Conservation (phyloP, 2,329 filamentous ascomycete genomes). For the Verticillium klebahnii region DNA sequence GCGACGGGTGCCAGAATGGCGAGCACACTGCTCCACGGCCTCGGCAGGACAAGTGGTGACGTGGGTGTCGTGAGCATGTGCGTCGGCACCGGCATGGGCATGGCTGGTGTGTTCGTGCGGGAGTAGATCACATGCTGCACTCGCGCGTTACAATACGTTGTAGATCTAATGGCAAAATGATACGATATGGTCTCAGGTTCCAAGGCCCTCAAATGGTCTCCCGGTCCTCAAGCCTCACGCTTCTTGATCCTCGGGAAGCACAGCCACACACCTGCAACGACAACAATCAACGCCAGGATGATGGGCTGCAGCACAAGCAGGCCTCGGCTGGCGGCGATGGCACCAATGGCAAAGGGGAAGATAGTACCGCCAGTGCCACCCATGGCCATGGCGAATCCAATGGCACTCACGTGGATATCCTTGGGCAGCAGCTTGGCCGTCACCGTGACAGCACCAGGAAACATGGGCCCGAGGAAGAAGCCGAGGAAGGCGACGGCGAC, state of each 20-base stretch:
- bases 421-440: constrained; percentile 66
- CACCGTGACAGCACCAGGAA: constrained; percentile 66
- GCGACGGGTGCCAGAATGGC: constrained; percentile 82
- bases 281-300: constrained; percentile 36
- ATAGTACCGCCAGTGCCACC: constrained; percentile 65
- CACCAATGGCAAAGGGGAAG: constrained; percentile 58
- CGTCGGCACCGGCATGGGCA: constrained; percentile 76
- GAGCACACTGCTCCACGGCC: constrained; percentile 63
- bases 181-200: too few species aligned
- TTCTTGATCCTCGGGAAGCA: constrained; percentile 30
- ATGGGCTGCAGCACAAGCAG: constrained; percentile 47
- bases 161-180: too few species aligned
- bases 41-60: constrained; percentile 64
- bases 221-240: constrained; percentile 13
- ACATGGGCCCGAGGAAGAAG: constrained; percentile 71
- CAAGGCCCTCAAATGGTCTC: not conserved
- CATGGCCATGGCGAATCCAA: constrained; percentile 70
- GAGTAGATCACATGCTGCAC: constrained; percentile 36
- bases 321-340: constrained; percentile 48
- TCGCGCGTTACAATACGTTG: too few species aligned
- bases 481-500: constrained; percentile 65
- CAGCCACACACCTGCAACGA: constrained; percentile 28
- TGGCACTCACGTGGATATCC: constrained; percentile 65
- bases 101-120: constrained; percentile 63
- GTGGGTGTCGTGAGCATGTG: constrained; percentile 88